Conservation (phyloP, 495 filamentous ascomycete species). For the Hyaloscypha bicolor region DNA sequence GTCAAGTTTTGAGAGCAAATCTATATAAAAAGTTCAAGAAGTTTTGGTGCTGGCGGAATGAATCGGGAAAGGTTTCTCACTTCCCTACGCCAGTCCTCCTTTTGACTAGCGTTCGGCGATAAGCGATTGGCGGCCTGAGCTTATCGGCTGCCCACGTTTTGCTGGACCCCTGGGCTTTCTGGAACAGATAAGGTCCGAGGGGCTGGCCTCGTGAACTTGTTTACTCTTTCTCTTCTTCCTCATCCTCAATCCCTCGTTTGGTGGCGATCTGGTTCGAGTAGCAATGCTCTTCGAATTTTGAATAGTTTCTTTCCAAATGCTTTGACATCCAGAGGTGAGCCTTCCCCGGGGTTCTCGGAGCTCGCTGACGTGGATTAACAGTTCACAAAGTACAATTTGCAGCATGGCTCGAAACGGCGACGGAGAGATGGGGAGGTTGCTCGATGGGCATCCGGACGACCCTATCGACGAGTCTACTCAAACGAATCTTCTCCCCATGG, state of each 20-base stretch:
- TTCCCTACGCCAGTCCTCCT: background rate
- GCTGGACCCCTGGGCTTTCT: background rate
- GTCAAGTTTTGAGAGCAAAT: background rate
- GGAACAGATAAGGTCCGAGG: background rate
- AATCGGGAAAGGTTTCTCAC: background rate
- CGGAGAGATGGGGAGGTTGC: conserved; percentile 20
- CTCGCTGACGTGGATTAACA: background rate
- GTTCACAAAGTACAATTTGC: background rate
- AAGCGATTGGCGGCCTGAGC: background rate
- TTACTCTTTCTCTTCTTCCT: background rate
- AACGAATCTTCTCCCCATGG: conserved; percentile 25
- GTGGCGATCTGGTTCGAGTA: background rate
- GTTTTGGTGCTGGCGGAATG: background rate
- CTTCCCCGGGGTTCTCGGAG: background rate
- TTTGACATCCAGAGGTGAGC: background rate
- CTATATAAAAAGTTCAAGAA: background rate
- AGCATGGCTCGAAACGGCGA: conserved; percentile 15
- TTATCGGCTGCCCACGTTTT: background rate
- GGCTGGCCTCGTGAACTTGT: background rate
- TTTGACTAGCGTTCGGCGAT: background rate
- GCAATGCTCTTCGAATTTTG: background rate
- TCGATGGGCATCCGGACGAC: conserved; percentile 30
- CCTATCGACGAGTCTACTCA: conserved; percentile 28
- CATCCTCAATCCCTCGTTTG: background rate
- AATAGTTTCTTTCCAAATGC: background rate